Base-by-base conservation (phyloP, 805 yeast genomes). In the Ogataea kodamae region DNA sequence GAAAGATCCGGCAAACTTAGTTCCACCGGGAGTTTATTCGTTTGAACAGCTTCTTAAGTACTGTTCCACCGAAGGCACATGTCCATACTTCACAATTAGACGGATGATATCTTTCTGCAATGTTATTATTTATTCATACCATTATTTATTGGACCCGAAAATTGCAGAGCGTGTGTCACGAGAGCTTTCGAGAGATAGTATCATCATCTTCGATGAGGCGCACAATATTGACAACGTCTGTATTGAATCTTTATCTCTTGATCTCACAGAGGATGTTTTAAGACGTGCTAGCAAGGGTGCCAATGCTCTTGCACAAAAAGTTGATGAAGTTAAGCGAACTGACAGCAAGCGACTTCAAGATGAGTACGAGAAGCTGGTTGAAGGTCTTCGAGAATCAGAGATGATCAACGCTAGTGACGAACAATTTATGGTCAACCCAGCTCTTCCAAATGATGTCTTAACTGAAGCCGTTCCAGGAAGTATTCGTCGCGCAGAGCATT, bases 161-260 rank as follows among this genome's bases (percentile, higher is more conserved):
- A 92, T 92, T 57, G 92, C 97, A 2, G 96, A 88, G 45, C 69
- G 98, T 42, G 99, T 92, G 13, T 88, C 97, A 5, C 76, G 72
- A 43, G 97, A 92, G 54, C 72, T 92, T 31, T 84, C 95, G 12
- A 86, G 88, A 47, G 97, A 92, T 53, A 75, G 94, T 35, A 92
- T 92, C 40, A 83, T 92, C 42, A 94, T 92, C 23, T 92, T 92
- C 55, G 99, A 92, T 64, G 99, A 92, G 65, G 98, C 98, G 29
- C 99, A 92, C 60, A 92, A 92, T 62, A 92, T 92, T 37, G 98
- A 92, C 69, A 92, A 92, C 68, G 99, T 92, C 37, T 92, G 99
- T 65, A 92, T 92, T 38, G 99, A 92, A 59, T 85, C 97, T 0
- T 61, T 92, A 25, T 86, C 96, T 5, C 70, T 92, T 30, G 97